These are phyloP conservation scores for Collybia sp. DNA, from an alignment of 768 basidiomycete genomes.

Conservation along the genomic window DNA sequence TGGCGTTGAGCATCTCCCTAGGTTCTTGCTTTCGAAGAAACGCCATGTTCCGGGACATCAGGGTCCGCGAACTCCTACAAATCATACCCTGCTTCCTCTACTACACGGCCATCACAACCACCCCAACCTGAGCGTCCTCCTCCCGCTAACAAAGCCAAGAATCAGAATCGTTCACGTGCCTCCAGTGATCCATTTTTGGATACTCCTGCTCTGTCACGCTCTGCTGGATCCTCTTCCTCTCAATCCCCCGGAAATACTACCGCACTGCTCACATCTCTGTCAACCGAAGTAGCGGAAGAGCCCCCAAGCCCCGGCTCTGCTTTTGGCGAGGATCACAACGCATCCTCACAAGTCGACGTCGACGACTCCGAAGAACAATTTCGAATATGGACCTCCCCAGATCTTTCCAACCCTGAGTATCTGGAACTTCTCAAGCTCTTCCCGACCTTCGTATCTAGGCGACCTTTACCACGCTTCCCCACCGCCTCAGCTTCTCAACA, in stretches of 20 bases:
- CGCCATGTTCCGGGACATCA: slow-evolving; percentile 32
- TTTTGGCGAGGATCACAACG: slow-evolving; percentile 29
- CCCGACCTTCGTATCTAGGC: slow-evolving; percentile 70
- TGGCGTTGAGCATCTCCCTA: slow-evolving; percentile 13
- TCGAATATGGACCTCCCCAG: slow-evolving; percentile 79
- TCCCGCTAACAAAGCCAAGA: slow-evolving; percentile 33
- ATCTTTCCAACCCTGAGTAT: slow-evolving; percentile 74
- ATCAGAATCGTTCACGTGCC: slow-evolving; percentile 63
- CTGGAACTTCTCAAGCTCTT: slow-evolving; percentile 66
- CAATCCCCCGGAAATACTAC: slow-evolving; percentile 33
- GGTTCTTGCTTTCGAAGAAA: slow-evolving; percentile 72
- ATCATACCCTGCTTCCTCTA: slow-evolving; percentile 21
- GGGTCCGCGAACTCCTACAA: slow-evolving; percentile 22
- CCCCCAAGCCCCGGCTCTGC: slow-evolving; percentile 32
- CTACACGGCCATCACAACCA: slow-evolving; percentile 37
- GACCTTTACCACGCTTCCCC: slow-evolving; percentile 71
- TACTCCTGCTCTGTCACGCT: slow-evolving; percentile 55
- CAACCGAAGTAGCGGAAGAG: slow-evolving; percentile 33
- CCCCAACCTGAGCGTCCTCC: slow-evolving; percentile 53
- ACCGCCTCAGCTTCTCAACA: slow-evolving; percentile 28
- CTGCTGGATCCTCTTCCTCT: slow-evolving; percentile 50
- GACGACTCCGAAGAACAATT: slow-evolving; percentile 45
- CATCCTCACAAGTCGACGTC: slow-evolving; percentile 22
- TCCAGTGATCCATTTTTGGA: slow-evolving; percentile 81
- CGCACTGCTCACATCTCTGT: slow-evolving; percentile 22